Conservation (phyloP, 2,329 filamentous ascomycete species). For the Colletotrichum somersetense region DNA sequence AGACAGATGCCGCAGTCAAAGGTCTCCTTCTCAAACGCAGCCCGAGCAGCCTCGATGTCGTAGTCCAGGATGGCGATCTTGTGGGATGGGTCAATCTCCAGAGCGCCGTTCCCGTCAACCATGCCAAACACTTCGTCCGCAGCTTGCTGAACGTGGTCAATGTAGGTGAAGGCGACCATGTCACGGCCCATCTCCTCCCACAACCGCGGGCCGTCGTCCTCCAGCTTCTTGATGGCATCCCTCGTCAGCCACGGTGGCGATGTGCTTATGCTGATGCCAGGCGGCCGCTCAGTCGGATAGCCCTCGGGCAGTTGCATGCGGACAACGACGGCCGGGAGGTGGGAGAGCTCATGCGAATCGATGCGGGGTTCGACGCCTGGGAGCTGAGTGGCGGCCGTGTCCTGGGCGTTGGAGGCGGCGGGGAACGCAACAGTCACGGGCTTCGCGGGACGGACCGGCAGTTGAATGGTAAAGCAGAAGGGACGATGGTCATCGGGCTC, state of each 20-base stretch:
- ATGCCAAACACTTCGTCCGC: constrained; percentile 73
- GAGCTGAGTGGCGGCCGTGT: constrained; percentile 35
- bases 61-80: constrained; percentile 83
- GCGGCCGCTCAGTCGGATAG: constrained; percentile 69
- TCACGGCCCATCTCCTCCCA: constrained; percentile 74
- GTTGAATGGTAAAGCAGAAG: constrained; percentile 67
- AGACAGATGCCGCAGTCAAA: constrained; percentile 92
- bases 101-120: constrained; percentile 59
- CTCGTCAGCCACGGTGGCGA: constrained; percentile 69
- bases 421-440: constrained; percentile 71
- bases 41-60: constrained; percentile 79
- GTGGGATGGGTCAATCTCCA: constrained; percentile 67
- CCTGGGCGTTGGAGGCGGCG: constrained; percentile 51
- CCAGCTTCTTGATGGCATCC: constrained; percentile 61
- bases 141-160: constrained; percentile 72
- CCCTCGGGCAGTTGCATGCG: constrained; percentile 66
- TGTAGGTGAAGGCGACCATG: constrained; percentile 71
- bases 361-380: constrained; percentile 41
- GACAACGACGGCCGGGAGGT: constrained; percentile 70
- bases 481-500: constrained; percentile 56
- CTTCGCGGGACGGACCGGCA: constrained; percentile 67
- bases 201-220: constrained; percentile 63
- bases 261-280: constrained; percentile 64
- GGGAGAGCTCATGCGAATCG: constrained; percentile 65
- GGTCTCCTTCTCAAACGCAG: constrained; percentile 84